Evolutionary conservation across 1,139 yeast genomes (phyloP).

Genomic region (Diutina scorzettiae): DNA sequence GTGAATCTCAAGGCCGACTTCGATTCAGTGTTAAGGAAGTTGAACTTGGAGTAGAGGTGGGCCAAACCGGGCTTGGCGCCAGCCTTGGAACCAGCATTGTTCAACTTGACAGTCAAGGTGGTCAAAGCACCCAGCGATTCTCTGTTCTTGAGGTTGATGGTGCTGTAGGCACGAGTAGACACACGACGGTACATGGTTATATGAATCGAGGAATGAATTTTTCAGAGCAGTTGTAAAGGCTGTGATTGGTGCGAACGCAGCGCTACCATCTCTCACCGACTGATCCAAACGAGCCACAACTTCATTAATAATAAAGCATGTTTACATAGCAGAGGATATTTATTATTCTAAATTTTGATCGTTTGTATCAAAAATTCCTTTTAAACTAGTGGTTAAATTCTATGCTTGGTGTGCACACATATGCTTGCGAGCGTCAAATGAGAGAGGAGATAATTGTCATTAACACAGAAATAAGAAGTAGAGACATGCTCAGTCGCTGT

Average conservation of each 20-base stretch:
- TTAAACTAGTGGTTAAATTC: too few relatives aligned
- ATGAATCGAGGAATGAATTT: neutral
- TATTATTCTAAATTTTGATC: too few relatives aligned
- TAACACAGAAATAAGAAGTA: too few relatives aligned
- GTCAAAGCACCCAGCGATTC: conserved; percentile 54
- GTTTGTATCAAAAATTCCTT: too few relatives aligned
- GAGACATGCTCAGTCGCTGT: too few relatives aligned
- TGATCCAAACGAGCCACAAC: too few relatives aligned
- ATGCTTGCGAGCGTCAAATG: too few relatives aligned
- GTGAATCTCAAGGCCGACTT: conserved; percentile 88
- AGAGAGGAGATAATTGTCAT: too few relatives aligned
- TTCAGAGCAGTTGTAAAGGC: neutral
- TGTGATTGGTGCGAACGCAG: conserved; percentile 6
- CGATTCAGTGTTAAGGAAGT: conserved; percentile 70
- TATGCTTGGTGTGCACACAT: too few relatives aligned
- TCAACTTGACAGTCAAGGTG: conserved; percentile 57
- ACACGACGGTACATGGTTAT: conserved; percentile 30
- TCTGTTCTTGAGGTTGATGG: conserved; percentile 35
- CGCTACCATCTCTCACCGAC: too few relatives aligned
- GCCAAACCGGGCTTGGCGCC: conserved; percentile 67
- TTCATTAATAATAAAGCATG: too few relatives aligned
- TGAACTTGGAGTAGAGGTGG: conserved; percentile 75
- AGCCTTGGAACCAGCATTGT: conserved; percentile 75
- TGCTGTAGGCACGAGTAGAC: conserved; percentile 37
- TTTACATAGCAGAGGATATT: too few relatives aligned